Evolutionary conservation across 2,329 filamentous ascomycete genomes (phyloP).

Genomic region (Amesomyces nigricolor): DNA sequence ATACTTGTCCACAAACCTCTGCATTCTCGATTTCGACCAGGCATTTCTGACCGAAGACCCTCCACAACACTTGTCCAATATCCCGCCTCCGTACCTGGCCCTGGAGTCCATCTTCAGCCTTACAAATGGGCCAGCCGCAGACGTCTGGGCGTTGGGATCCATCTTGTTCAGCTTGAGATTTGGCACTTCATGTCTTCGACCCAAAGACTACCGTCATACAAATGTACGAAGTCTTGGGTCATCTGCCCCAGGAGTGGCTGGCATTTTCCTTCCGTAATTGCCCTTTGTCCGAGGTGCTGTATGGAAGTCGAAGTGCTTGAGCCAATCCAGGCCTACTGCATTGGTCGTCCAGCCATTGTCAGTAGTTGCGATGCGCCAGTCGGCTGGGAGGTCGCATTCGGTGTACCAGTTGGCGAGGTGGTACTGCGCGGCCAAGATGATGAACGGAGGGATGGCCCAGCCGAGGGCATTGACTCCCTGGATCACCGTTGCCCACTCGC

Average conservation of each 20-base stretch:
- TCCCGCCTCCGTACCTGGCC: not conserved
- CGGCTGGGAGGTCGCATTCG: no score
- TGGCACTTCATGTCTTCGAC: not conserved
- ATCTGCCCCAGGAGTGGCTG: not conserved
- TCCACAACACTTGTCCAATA: not conserved
- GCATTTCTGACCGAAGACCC: not conserved
- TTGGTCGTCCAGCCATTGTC: no score
- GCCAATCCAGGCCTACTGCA: no score
- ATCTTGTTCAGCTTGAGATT: not conserved
- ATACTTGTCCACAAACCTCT: not conserved
- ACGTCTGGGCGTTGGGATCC: slow-evolving; percentile 3
- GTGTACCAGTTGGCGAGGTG: no score
- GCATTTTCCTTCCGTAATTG: no score
- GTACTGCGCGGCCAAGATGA: no score
- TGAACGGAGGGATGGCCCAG: no score
- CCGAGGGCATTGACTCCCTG: no score
- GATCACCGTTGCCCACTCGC: not conserved
- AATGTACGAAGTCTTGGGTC: not conserved
- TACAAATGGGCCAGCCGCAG: not conserved
- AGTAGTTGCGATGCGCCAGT: no score
- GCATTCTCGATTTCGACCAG: slow-evolving; percentile 1
- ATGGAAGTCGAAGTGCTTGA: no score
- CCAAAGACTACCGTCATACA: not conserved
- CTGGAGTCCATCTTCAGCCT: not conserved
- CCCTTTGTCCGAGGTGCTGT: no score